Conservation (phyloP, 2,329 filamentous ascomycete genomes). For the Monosporascus sp. region DNA sequence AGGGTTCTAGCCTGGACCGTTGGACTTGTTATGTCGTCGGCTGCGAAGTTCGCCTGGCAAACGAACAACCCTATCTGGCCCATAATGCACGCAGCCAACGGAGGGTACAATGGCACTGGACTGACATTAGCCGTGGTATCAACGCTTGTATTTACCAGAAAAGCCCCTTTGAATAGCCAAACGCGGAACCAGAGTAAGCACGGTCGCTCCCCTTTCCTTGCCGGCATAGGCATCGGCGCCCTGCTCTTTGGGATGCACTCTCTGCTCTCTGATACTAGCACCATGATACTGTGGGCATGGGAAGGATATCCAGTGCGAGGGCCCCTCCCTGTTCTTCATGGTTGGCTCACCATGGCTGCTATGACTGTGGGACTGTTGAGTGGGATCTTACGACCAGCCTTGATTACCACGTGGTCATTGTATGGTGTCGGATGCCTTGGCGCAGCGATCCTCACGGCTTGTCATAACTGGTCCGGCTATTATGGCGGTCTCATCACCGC, state of each 20-base stretch:
- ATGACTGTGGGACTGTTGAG: slow-evolving; percentile 80
- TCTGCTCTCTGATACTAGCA: slow-evolving; percentile 91
- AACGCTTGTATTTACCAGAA: slow-evolving; percentile 69
- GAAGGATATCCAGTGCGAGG: slow-evolving; percentile 90
- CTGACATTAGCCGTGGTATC: slow-evolving; percentile 72
- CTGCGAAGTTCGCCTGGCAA: slow-evolving; percentile 87
- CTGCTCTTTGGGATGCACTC: slow-evolving; percentile 89
- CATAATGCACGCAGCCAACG: slow-evolving; percentile 82
- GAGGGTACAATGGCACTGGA: slow-evolving; percentile 86
- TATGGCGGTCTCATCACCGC: slow-evolving; percentile 74
- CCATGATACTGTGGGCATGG: slow-evolving; percentile 99
- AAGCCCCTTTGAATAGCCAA: slow-evolving; percentile 44
- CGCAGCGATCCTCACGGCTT: slow-evolving; percentile 71
- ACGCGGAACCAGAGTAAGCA: slow-evolving; percentile 30
- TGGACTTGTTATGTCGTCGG: slow-evolving; percentile 77
- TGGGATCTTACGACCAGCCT: slow-evolving; percentile 66
- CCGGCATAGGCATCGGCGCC: slow-evolving; percentile 75
- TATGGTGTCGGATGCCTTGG: slow-evolving; percentile 76
- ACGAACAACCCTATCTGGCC: slow-evolving; percentile 98
- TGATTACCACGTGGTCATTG: slow-evolving; percentile 73
- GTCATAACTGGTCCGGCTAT: slow-evolving; percentile 82
- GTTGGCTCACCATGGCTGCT: slow-evolving; percentile 75
- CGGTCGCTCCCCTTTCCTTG: slow-evolving; percentile 64
- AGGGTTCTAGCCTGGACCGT: slow-evolving; percentile 76
- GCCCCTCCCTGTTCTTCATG: slow-evolving; percentile 84